Evolutionary conservation across 2,329 filamentous ascomycete genomes (phyloP).

Genomic region (Botrytis galanthina): DNA sequence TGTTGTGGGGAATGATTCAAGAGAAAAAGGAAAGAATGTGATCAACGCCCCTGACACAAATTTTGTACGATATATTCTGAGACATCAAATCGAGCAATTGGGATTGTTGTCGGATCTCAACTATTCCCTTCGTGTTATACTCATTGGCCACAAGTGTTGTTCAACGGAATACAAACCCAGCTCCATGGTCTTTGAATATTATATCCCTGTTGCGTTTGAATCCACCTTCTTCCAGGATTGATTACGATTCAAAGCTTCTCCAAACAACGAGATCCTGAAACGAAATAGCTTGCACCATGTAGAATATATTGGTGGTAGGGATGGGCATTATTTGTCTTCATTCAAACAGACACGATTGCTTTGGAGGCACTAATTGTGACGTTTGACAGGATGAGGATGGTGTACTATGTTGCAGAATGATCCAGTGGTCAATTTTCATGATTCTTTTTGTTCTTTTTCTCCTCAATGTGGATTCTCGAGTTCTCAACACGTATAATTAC

Average conservation of each 20-base stretch:
- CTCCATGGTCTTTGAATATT: neutral
- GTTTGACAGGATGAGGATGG: neutral
- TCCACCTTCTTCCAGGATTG: neutral
- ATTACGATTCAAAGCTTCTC: neutral
- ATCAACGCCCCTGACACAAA: neutral
- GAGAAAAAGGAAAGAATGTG: conserved; percentile 7
- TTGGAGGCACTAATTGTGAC: neutral
- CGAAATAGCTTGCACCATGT: neutral
- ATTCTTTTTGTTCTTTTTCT: neutral
- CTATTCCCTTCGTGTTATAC: neutral
- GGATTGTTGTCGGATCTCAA: conserved; percentile 3
- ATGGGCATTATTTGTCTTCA: neutral
- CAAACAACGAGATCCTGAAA: neutral
- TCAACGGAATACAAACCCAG: conserved; percentile 3
- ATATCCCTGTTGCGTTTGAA: neutral
- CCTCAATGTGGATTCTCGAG: neutral
- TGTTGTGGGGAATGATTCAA: neutral
- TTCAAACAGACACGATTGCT: neutral
- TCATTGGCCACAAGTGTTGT: neutral
- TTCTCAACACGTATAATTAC: neutral
- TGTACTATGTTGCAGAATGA: conserved; percentile 1
- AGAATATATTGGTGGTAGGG: neutral
- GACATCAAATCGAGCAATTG: neutral
- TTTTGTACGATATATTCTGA: neutral
- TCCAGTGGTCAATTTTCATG: neutral